Evolutionary conservation across 352 stramenopile species (phyloP).

Genomic region (Thalassiosira oceanica): DNA sequence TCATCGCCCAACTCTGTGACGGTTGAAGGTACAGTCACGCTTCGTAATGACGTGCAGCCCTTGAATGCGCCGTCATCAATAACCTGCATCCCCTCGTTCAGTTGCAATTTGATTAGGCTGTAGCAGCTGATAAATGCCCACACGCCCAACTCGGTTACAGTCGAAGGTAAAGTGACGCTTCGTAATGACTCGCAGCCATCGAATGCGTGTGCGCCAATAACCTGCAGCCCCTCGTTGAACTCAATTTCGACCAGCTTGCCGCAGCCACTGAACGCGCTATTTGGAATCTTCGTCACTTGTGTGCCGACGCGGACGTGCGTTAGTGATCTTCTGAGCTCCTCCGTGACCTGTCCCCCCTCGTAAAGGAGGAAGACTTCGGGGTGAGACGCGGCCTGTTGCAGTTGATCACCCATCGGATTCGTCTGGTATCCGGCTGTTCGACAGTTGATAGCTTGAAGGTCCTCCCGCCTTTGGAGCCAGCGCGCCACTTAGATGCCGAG

Average conservation of each 20-base stretch:
- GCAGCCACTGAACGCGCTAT: not conserved
- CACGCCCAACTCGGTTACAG: not conserved
- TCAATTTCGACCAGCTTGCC: not conserved
- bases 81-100: not conserved
- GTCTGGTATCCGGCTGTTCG: too few species aligned
- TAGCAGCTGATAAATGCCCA: not conserved
- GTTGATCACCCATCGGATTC: too few species aligned
- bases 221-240: not conserved
- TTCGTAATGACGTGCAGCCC: not conserved
- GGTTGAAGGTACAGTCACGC: not conserved
- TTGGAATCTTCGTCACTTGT: not conserved
- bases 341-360: too few species aligned
- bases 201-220: conserved; percentile 1
- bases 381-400: too few species aligned
- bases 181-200: not conserved
- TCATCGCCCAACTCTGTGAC: not conserved
- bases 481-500: too few species aligned
- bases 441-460: too few species aligned
- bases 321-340: too few species aligned
- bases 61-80: conserved; percentile 2
- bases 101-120: not conserved
- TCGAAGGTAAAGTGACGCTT: not conserved
- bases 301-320: not conserved
- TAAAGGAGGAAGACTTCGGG: too few species aligned
- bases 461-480: too few species aligned